Conservation (phyloP, 2,329 filamentous ascomycete genomes). For the Apiospora aurea region DNA sequence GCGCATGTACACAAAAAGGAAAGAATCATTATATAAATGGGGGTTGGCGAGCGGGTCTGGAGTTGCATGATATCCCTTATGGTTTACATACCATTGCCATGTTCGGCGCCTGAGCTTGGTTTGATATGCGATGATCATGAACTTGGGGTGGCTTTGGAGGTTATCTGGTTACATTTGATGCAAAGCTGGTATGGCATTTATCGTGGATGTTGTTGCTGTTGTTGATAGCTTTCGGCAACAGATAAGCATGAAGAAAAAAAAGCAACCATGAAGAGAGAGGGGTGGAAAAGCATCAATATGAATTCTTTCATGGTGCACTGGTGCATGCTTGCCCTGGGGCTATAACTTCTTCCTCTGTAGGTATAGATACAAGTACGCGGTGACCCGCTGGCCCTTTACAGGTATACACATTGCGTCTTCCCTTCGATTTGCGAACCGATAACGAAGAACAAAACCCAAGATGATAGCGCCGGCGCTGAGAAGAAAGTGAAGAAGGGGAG, state of each 20-base stretch:
- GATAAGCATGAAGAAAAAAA: no score
- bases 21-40: slow-evolving; percentile 9
- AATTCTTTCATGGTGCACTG: background rate
- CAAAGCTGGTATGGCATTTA: background rate
- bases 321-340: background rate
- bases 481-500: background rate
- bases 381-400: no score
- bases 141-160: background rate
- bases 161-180: background rate
- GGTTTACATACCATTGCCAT: background rate
- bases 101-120: background rate
- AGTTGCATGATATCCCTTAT: slow-evolving; percentile 24
- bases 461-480: background rate
- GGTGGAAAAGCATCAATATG: no score
- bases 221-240: background rate
- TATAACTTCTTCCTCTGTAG: slow-evolving; percentile 7
- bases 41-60: slow-evolving; percentile 20
- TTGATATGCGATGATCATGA: background rate
- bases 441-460: no score
- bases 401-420: background rate
- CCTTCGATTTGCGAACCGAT: background rate
- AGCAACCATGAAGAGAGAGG: background rate
- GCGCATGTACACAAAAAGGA: slow-evolving; percentile 14
- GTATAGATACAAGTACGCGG: background rate
- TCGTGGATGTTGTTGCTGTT: background rate